Evolutionary conservation across 768 basidiomycete species (phyloP).

Genomic region (Psilocybe cyanescens): DNA sequence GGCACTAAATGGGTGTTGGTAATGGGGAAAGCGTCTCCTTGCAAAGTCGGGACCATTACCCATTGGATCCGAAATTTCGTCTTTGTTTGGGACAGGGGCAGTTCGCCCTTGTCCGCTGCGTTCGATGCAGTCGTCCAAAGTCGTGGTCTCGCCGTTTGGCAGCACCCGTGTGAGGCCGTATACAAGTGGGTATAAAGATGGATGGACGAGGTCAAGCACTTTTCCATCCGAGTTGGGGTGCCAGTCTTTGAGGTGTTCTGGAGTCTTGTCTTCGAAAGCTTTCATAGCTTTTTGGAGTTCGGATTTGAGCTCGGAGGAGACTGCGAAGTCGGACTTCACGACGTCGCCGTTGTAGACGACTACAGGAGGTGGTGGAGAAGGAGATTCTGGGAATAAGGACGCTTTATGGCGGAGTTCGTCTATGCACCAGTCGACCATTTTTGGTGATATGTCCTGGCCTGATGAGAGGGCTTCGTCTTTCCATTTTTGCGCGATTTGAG

Average conservation of each 20-base stretch:
- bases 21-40: not conserved
- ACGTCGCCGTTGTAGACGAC: slow-evolving; percentile 30
- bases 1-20: slow-evolving; percentile 24
- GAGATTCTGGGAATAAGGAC: not conserved
- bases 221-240: slow-evolving; percentile 46
- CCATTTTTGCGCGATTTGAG: slow-evolving; percentile 28
- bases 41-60: not conserved
- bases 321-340: slow-evolving; percentile 36
- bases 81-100: slow-evolving; percentile 11
- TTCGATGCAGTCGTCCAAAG: slow-evolving; percentile 25
- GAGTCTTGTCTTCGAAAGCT: slow-evolving; percentile 36
- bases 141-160: slow-evolving; percentile 15
- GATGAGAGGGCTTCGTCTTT: slow-evolving; percentile 24
- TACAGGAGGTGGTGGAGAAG: slow-evolving; percentile 15
- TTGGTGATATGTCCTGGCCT: slow-evolving; percentile 23
- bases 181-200: slow-evolving; percentile 43
- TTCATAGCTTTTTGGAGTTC: slow-evolving; percentile 27
- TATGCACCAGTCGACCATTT: slow-evolving; percentile 30
- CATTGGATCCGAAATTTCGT: not conserved
- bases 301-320: slow-evolving; percentile 26
- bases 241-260: slow-evolving; percentile 44
- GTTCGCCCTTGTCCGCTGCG: slow-evolving; percentile 24
- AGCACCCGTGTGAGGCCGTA: slow-evolving; percentile 35
- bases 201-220: slow-evolving; percentile 50
- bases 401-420: slow-evolving; percentile 29